A percentile compares a stretch with the other conserved stretches of the same genome.
phyloP scores from a whole-genome alignment of 257 asterid species.

The Solanum chiquidenum region DNA sequence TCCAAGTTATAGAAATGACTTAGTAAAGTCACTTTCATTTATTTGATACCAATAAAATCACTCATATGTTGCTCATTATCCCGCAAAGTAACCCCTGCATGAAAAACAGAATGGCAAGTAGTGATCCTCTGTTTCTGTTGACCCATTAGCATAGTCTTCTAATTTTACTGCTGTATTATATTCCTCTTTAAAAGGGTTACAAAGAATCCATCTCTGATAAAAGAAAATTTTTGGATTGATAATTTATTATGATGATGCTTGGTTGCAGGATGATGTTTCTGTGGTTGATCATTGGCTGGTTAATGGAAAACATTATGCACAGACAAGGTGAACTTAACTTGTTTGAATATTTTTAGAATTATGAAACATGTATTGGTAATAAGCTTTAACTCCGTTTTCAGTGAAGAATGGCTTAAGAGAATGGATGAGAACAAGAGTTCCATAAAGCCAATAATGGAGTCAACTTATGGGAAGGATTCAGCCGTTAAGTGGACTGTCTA shows the following conservation, averaged over 20 bases:
- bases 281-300: conserved; percentile 83
- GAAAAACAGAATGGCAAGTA: background rate
- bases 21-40: no score
- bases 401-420: conserved; percentile 90
- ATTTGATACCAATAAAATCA: no score
- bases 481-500: conserved; percentile 84
- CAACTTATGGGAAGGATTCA: conserved; percentile 83
- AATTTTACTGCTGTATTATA: background rate
- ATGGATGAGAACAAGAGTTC: conserved; percentile 51
- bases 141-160: background rate
- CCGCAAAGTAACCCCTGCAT: no score
- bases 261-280: conserved; percentile 76
- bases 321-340: conserved; percentile 45
- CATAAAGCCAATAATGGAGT: conserved; percentile 69
- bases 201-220: background rate
- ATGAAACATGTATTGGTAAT: background rate
- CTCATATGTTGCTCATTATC: no score
- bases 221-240: background rate
- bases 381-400: conserved; percentile 12
- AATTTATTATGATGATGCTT: background rate
- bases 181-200: background rate
- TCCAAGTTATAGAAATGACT: no score
- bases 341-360: background rate
- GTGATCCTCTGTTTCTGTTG: background rate
- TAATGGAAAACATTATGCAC: conserved; percentile 81